These are phyloP conservation scores for Lentinula aciculospora DNA, from an alignment of 768 basidiomycete species.

Conservation along the genomic window DNA sequence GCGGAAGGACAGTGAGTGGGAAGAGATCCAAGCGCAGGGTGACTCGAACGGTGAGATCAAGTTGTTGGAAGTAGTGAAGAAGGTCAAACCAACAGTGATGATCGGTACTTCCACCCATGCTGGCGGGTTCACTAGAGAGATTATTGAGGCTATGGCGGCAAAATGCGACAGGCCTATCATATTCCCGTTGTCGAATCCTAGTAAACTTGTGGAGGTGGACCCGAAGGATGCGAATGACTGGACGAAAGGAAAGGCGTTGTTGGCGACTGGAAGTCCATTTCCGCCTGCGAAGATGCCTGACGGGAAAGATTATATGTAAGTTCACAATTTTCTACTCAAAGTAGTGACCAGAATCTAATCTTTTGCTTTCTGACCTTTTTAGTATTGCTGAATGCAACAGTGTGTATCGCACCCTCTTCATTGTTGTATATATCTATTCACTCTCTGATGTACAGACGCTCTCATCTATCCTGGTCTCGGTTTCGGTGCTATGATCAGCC, in stretches of 20 bases:
- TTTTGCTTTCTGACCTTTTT: background rate
- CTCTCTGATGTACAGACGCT: constrained; percentile 36
- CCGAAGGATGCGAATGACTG: constrained; percentile 70
- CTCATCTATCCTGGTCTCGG: constrained; percentile 85
- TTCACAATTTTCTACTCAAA: constrained; percentile 5
- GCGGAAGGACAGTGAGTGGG: constrained; percentile 54
- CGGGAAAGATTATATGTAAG: constrained; percentile 63
- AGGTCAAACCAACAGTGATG: constrained; percentile 73
- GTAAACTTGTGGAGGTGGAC: constrained; percentile 65
- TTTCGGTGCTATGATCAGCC: constrained; percentile 68
- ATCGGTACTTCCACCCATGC: constrained; percentile 80
- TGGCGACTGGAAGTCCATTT: constrained; percentile 86
- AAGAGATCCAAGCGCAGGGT: constrained; percentile 23
- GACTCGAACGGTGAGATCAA: constrained; percentile 35
- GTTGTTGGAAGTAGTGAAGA: constrained; percentile 66
- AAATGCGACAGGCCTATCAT: constrained; percentile 74
- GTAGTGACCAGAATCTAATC: background rate
- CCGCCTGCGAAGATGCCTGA: constrained; percentile 60
- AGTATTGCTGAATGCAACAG: constrained; percentile 76
- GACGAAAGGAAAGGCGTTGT: constrained; percentile 73
- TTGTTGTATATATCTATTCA: background rate
- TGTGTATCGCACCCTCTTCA: constrained; percentile 16
- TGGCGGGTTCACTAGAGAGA: constrained; percentile 73
- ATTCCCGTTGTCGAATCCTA: constrained; percentile 82
- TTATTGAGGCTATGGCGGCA: constrained; percentile 64